These are phyloP conservation scores for Macrophomina pseudophaseolina DNA, from an alignment of 2,329 filamentous ascomycete genomes.

Conservation along the genomic window DNA sequence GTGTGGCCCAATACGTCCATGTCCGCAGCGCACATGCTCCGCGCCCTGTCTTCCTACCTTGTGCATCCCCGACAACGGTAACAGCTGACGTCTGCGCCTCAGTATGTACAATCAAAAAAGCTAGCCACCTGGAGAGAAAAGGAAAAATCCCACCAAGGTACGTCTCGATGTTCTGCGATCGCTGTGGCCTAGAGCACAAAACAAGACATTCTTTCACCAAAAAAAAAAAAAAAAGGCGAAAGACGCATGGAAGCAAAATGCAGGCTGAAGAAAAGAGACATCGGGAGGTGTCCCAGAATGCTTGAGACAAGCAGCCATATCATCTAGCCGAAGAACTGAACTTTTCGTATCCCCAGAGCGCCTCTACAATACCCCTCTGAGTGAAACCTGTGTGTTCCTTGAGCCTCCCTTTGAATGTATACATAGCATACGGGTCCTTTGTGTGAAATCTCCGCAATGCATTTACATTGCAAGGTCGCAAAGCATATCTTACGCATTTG, in stretches of 20 bases:
- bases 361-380: no score
- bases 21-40: not conserved
- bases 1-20: not conserved
- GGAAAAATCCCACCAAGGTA: no score
- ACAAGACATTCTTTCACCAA: not conserved
- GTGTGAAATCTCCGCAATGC: no score
- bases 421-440: no score
- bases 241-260: no score
- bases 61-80: not conserved
- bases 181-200: no score
- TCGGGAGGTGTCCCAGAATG: not conserved
- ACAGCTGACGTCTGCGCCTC: constrained; percentile 7
- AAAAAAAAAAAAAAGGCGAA: not conserved
- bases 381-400: no score
- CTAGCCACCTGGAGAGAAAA: no score
- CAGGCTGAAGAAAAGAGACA: not conserved
- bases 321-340: not conserved
- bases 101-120: not conserved
- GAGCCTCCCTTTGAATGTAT: no score
- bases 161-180: no score
- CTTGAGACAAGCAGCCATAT: not conserved
- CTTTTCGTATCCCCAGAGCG: not conserved
- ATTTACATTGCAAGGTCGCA: no score
- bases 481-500: no score
- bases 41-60: not conserved